Base-by-base conservation (phyloP, 1,284 basidiomycete species). In the Ustanciosporium gigantosporum region DNA sequence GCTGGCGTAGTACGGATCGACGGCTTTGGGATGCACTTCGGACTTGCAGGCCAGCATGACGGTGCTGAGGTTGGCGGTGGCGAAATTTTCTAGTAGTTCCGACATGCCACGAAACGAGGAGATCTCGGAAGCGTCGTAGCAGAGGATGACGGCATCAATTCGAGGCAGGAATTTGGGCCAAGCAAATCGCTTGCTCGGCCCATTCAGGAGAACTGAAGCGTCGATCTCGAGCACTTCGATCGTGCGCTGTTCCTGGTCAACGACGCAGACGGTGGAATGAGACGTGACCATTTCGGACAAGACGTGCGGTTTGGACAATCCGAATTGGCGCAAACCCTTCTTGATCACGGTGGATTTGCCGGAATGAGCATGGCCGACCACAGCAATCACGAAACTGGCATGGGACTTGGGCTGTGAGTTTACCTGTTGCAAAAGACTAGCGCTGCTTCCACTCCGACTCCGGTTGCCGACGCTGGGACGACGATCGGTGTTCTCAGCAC, bases 21-120 rank as follows among this genome's bases (percentile, higher is more conserved):
- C 58, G 13, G 59, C 66, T 38, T 70, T 73, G 25, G 72, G 70
- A 19, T 57, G 41, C 7, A 73, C 61, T 16, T 74, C 72, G 11
- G 72, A 74, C 48, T 74, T 74, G 68, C 72, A 74, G 2, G 72
- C 72, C 0, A 74, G 66, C 70, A 74, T 73, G 21, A 74, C 70
- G 20, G 66, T 74, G 55, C 68, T 66, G 16, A 74, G 47, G 29
- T 60, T 47, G 32, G 53, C 51, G 2, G 64, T 49, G 13, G 65
- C 55, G 37, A 74, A 74, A 36, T 70, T 68, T 24, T 74, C 70
- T 36, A 74, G 68, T 27, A 74, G 49, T 27, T 70, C 69, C 14
- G 70, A 68, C 70, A 74, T 73, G 49, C 72, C 70, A 8, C 68
- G 64, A 44, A 72, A 73, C 15, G 67, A 70, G 17, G 58, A 42